These are phyloP conservation scores for Harringtonia lauricola DNA, from an alignment of 2,329 filamentous ascomycete genomes.

Conservation along the genomic window DNA sequence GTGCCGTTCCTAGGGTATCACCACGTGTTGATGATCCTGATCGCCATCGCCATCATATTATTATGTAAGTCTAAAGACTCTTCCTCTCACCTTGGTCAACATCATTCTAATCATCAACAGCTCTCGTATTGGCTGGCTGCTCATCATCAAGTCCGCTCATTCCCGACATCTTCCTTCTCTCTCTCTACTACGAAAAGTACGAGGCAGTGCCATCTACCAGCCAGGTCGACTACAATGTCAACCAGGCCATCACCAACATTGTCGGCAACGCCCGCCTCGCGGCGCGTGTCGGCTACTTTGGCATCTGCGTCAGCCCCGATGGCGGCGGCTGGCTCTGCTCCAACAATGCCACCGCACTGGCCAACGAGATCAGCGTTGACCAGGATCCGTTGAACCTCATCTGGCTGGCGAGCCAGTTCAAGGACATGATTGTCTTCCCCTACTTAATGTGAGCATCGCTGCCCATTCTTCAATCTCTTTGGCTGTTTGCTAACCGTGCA, in stretches of 20 bases:
- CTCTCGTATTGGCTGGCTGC: conserved; percentile 86
- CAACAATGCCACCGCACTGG: conserved; percentile 90
- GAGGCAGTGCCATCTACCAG: conserved; percentile 70
- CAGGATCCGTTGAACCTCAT: conserved; percentile 95
- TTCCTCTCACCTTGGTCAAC: background rate
- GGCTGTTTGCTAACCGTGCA: conserved; percentile 21
- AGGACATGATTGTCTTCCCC: conserved; percentile 96
- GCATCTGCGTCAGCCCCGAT: conserved; percentile 89
- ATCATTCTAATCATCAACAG: conserved; percentile 32
- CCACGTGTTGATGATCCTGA: conserved; percentile 94
- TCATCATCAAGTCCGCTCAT: conserved; percentile 94
- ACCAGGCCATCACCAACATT: conserved; percentile 78
- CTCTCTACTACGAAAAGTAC: conserved; percentile 91
- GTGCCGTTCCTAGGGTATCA: conserved; percentile 62
- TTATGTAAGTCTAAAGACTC: conserved; percentile 63
- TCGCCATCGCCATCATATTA: conserved; percentile 86
- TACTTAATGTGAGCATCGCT: conserved; percentile 67
- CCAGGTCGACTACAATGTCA: conserved; percentile 83
- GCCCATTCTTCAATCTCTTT: background rate
- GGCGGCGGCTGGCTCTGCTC: conserved; percentile 88
- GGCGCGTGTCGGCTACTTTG: conserved; percentile 93
- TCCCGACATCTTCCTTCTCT: conserved; percentile 92
- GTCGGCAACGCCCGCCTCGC: conserved; percentile 75
- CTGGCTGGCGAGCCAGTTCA: conserved; percentile 95
- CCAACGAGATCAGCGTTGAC: conserved; percentile 78